A percentile compares a stretch with the other conserved stretches of the same genome.
These are phyloP conservation scores for Chaetoscypha palmicola DNA, from an alignment of 2,329 filamentous ascomycete genomes.

Conservation along the genomic window DNA sequence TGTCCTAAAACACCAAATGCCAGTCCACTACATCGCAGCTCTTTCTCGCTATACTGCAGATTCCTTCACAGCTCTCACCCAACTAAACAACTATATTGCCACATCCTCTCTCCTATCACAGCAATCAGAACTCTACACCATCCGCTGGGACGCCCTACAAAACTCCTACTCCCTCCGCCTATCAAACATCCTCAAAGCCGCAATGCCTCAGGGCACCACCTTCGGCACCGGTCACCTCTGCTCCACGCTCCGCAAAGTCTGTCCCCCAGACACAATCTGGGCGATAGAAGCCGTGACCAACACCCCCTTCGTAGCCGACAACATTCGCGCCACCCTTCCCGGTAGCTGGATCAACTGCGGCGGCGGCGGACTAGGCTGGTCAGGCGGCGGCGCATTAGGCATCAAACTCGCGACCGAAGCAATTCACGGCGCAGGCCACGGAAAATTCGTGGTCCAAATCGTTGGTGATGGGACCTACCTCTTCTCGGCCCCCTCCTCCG, in stretches of 20 bases:
- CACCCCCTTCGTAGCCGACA: slow-evolving; percentile 59
- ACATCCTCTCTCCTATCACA: slow-evolving; percentile 27
- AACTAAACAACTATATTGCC: slow-evolving; percentile 58
- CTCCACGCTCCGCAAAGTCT: slow-evolving; percentile 44
- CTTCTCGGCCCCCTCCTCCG: slow-evolving; percentile 56
- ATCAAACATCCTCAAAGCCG: slow-evolving; percentile 49
- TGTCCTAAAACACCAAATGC: slow-evolving; percentile 60
- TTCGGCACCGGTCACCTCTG: slow-evolving; percentile 43
- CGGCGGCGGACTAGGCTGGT: slow-evolving; percentile 75
- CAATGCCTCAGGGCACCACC: slow-evolving; percentile 53
- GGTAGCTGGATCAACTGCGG: slow-evolving; percentile 78
- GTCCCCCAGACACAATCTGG: slow-evolving; percentile 63
- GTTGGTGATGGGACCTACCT: slow-evolving; percentile 63
- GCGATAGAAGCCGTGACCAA: slow-evolving; percentile 74
- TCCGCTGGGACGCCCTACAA: slow-evolving; percentile 48
- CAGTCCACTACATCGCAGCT: slow-evolving; percentile 63
- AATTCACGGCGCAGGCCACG: slow-evolving; percentile 42
- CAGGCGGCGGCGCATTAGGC: slow-evolving; percentile 66
- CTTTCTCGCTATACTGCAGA: slow-evolving; percentile 61
- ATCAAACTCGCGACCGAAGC: slow-evolving; percentile 61
- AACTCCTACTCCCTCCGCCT: slow-evolving; percentile 53
- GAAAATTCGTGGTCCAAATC: slow-evolving; percentile 55
- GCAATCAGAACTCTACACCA: slow-evolving; percentile 33
- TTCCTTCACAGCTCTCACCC: slow-evolving; percentile 55
- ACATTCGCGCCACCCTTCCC: slow-evolving; percentile 59